Percentiles rank a stretch among this genome's conserved stretches.
Evolutionary conservation across 345 rosid species (phyloP).

Genomic region (Raphanus raphanistrum): DNA sequence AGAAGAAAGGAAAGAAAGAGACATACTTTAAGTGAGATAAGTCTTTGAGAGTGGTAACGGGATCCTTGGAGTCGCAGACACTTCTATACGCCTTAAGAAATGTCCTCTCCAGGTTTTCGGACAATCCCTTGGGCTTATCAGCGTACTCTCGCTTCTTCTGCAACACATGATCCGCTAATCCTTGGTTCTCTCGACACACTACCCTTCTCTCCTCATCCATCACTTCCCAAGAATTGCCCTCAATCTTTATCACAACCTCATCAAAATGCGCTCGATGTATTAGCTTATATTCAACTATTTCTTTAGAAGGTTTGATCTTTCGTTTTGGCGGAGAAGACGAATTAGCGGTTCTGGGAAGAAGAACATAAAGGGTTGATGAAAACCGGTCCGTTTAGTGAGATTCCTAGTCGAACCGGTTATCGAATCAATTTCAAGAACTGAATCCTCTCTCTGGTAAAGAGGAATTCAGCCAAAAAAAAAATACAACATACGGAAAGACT

Average conservation of each 20-base stretch:
- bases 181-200: slow-evolving; percentile 60
- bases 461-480: neutral
- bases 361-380: neutral
- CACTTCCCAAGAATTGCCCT: neutral
- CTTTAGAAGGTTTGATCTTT: neutral
- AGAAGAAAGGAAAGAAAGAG: neutral
- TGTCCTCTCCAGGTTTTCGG: slow-evolving; percentile 60
- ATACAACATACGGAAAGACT: neutral
- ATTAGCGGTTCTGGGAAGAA: neutral
- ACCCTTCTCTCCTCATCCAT: slow-evolving; percentile 62
- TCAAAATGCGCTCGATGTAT: neutral
- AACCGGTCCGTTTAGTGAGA: neutral
- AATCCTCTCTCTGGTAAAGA: neutral
- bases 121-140: slow-evolving; percentile 65
- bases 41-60: slow-evolving; percentile 69
- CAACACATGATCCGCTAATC: slow-evolving; percentile 54
- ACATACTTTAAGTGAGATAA: slow-evolving; percentile 73
- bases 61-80: slow-evolving; percentile 52
- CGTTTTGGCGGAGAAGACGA: neutral
- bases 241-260: neutral
- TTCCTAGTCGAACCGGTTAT: neutral
- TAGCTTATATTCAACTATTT: neutral
- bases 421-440: neutral
- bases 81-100: slow-evolving; percentile 60
- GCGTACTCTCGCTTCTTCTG: slow-evolving; percentile 69